Percentiles rank a stretch among this genome's conserved stretches.
phyloP scores from a whole-genome alignment of 2,329 filamentous ascomycete species.

The Aureobasidium uvarum region DNA sequence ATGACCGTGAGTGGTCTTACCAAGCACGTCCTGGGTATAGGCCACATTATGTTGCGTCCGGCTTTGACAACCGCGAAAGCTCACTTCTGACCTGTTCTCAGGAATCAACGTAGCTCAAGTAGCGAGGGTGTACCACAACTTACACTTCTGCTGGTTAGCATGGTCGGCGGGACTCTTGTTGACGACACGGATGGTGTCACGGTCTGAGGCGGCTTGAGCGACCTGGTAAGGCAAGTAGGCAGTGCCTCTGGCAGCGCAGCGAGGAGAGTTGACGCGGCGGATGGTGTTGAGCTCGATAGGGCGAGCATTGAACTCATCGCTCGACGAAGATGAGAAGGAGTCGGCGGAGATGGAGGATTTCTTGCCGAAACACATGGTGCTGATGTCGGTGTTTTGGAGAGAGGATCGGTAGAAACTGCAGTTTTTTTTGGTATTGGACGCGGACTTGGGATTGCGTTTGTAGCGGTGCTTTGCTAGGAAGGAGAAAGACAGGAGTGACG shows the following conservation, averaged over 20 bases:
- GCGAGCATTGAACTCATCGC: neutral
- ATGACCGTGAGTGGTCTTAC: no score
- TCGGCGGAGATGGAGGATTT: no score
- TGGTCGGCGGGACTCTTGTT: neutral
- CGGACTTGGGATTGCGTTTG: neutral
- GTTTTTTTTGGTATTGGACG: neutral
- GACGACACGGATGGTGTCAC: neutral
- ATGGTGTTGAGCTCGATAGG: neutral
- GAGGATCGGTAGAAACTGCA: no score
- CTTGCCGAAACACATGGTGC: neutral
- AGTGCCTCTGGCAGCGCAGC: neutral
- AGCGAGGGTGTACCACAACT: neutral
- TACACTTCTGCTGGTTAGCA: neutral
- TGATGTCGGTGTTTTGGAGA: neutral
- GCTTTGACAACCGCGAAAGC: no score
- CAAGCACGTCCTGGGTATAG: no score
- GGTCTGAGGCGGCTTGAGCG: neutral
- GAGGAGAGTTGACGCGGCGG: neutral
- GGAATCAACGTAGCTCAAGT: neutral
- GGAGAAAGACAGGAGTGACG: neutral
- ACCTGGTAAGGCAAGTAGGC: neutral
- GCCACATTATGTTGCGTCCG: no score
- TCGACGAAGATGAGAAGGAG: neutral
- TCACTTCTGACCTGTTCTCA: neutral
- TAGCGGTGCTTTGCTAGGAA: neutral